phyloP scores from a whole-genome alignment of 495 filamentous ascomycete genomes.

The Hypomontagnella monticulosa region DNA sequence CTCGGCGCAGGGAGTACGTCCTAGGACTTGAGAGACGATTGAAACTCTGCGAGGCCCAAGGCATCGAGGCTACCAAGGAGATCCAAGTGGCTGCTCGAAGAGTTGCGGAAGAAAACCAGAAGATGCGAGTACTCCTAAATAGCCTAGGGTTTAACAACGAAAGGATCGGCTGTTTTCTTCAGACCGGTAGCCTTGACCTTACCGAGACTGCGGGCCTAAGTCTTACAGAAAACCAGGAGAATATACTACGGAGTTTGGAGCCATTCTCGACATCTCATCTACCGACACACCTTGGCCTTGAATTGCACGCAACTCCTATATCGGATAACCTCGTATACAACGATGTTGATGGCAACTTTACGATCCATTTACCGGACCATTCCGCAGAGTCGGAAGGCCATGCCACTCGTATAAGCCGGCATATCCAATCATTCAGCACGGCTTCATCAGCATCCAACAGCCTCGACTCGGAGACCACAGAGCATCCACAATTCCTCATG shows the following conservation, averaged over 20 bases:
- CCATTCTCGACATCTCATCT: slow-evolving; percentile 11
- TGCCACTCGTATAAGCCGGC: not conserved
- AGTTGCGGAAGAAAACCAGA: slow-evolving; percentile 71
- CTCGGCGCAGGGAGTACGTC: slow-evolving; percentile 78
- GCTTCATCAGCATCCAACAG: not conserved
- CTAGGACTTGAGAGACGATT: slow-evolving; percentile 73
- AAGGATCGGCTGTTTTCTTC: slow-evolving; percentile 33
- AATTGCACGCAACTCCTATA: not conserved
- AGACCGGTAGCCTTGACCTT: slow-evolving; percentile 8
- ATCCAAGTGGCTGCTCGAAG: slow-evolving; percentile 70
- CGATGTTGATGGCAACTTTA: not conserved
- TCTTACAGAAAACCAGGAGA: not conserved
- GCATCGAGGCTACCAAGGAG: slow-evolving; percentile 67
- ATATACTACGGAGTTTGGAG: slow-evolving; percentile 14
- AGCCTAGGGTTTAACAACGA: slow-evolving; percentile 38
- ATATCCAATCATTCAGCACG: not conserved
- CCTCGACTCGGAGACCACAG: not conserved
- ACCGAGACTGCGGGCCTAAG: not conserved
- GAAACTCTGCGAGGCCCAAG: slow-evolving; percentile 65
- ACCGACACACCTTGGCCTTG: not conserved
- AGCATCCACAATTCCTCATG: not conserved
- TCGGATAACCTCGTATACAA: too few relatives aligned
- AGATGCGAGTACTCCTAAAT: slow-evolving; percentile 58
- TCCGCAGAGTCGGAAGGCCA: not conserved
- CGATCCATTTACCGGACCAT: not conserved